These are phyloP conservation scores for Alloascoidea africana DNA, from an alignment of 805 yeast species.

Conservation along the genomic window DNA sequence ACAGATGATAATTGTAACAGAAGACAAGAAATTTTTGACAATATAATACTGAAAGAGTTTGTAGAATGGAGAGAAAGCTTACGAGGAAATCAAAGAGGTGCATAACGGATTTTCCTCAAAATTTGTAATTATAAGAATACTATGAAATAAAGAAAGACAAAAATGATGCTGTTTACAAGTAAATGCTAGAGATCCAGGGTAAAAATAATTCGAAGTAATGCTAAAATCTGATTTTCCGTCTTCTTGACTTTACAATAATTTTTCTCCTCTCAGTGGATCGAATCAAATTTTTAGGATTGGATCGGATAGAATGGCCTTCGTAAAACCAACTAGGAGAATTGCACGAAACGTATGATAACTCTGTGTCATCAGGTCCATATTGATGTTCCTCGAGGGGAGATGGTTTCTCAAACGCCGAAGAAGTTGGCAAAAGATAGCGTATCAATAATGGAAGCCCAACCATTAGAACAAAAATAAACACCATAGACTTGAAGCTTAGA, in stretches of 20 bases:
- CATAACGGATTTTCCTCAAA: slow-evolving; percentile 2
- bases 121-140: background rate
- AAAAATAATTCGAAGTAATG: slow-evolving; percentile 1
- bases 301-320: slow-evolving; percentile 1
- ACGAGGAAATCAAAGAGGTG: slow-evolving; percentile 1
- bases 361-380: background rate
- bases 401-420: slow-evolving; percentile 28
- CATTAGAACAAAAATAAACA: slow-evolving; percentile 27
- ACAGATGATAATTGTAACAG: slow-evolving; percentile 14
- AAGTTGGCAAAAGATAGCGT: no score
- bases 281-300: slow-evolving; percentile 3
- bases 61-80: slow-evolving; percentile 32
- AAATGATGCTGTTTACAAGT: background rate
- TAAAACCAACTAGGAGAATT: slow-evolving; percentile 3
- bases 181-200: background rate
- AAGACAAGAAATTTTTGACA: slow-evolving; percentile 23
- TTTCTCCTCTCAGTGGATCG: background rate
- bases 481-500: slow-evolving; percentile 53
- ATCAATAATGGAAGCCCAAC: slow-evolving; percentile 38
- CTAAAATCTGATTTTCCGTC: slow-evolving; percentile 3
- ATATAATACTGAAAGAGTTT: slow-evolving; percentile 33
- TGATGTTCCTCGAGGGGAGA: slow-evolving; percentile 3
- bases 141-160: slow-evolving; percentile 1
- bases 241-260: background rate
- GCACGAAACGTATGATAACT: background rate